Percentiles rank a stretch among this genome's conserved stretches.
Conservation (phyloP, 2,329 filamentous ascomycete genomes). For the Tolypocladium cylindrosporum region DNA sequence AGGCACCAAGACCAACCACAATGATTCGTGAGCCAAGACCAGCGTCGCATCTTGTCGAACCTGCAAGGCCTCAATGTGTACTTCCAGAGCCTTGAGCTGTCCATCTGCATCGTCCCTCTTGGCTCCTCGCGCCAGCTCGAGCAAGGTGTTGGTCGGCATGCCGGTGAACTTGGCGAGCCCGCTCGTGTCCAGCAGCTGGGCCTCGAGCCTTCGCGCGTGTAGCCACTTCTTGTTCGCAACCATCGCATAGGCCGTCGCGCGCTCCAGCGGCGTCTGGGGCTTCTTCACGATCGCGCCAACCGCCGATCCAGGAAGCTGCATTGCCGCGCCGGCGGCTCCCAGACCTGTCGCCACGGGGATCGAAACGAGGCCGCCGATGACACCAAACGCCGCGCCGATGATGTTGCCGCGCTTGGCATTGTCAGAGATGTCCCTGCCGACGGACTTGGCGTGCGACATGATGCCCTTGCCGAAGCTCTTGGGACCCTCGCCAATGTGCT, state of each 20-base stretch:
- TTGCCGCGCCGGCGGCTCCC: constrained; percentile 22
- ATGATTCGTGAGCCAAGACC: constrained; percentile 15
- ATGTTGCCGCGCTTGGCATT: constrained; percentile 29
- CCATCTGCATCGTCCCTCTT: constrained; percentile 9
- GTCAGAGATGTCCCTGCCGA: constrained; percentile 23
- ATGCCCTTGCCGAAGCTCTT: constrained; percentile 25
- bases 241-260: constrained; percentile 29
- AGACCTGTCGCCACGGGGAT: constrained; percentile 28
- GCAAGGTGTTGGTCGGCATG: constrained; percentile 24
- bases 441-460: constrained; percentile 21
- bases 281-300: constrained; percentile 22
- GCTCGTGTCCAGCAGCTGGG: constrained; percentile 22
- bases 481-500: constrained; percentile 23
- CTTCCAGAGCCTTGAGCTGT: constrained; percentile 14
- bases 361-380: constrained; percentile 25
- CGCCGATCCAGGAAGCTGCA: constrained; percentile 22
- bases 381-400: constrained; percentile 24
- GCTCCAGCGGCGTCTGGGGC: constrained; percentile 29
- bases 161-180: constrained; percentile 18
- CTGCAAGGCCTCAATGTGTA: constrained; percentile 18
- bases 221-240: constrained; percentile 36
- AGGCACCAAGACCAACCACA: constrained; percentile 25
- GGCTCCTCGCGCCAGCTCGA: constrained; percentile 23
- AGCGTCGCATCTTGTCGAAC: constrained; percentile 13
- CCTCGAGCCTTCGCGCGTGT: constrained; percentile 24